Evolutionary conservation across 169 alveolate species (phyloP).

Genomic region (Eimeria brunetti): DNA sequence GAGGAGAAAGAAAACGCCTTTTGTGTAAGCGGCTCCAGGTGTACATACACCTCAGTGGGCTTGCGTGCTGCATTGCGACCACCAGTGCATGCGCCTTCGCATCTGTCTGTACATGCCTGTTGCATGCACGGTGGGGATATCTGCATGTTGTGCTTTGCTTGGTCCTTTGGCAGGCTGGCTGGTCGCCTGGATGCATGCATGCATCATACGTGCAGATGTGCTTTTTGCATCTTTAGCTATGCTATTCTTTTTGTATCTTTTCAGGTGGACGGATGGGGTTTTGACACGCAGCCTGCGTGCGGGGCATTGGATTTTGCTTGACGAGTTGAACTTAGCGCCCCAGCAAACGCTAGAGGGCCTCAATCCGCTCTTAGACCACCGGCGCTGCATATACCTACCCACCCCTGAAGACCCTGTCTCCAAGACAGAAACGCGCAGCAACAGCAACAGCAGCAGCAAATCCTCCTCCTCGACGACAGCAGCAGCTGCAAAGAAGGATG

Average conservation of each 20-base stretch:
- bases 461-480: background rate
- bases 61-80: background rate
- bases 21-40: conserved; percentile 19
- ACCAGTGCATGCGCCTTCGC: background rate
- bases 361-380: conserved; percentile 99
- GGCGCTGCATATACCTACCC: conserved; percentile 96
- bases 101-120: background rate
- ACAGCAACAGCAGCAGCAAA: conserved; percentile 48
- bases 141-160: background rate
- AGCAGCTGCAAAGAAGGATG: conserved; percentile 85
- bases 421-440: background rate
- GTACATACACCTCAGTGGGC: background rate
- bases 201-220: background rate
- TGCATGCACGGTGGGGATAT: background rate
- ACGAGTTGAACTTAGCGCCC: conserved; percentile 99
- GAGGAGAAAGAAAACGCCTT: background rate
- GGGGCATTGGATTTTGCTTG: conserved; percentile 99
- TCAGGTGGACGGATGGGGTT: conserved; percentile 99
- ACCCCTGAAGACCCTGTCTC: conserved; percentile 92
- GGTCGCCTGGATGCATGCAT: background rate
- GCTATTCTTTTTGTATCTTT: background rate
- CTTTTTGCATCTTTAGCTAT: background rate
- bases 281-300: conserved; percentile 96
- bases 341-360: conserved; percentile 99
- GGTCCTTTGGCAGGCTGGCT: background rate